Base-by-base conservation (phyloP, 495 filamentous ascomycete genomes). In the Pseudomonodictys pantanalensis region DNA sequence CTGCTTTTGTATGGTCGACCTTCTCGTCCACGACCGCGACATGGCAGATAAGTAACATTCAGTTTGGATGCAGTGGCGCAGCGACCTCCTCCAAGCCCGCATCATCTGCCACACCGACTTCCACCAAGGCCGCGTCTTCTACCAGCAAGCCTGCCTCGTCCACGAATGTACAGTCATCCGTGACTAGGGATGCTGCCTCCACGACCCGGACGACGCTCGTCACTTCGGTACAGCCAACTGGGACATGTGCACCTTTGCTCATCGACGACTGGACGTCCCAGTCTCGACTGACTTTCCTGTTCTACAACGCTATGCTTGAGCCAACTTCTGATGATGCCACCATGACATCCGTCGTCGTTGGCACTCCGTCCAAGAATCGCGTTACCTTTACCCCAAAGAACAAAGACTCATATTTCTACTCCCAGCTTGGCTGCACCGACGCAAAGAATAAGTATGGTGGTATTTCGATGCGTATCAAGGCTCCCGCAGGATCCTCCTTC, bases 231-330 rank as follows among this genome's bases (percentile, higher is more conserved):
- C 52, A 52, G 15, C 56, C 72, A 10, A 43, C 72, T 9, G 73
- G 71, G 18, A 64, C 67, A 9, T 86, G 83, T 72, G 64, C 73
- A 3, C 68, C 76, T 52, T 69, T 84, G 25, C 71, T 85, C 24
- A 74, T 85, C 55, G 83, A 86, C 46, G 83, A 86, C 73, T 86
- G 78, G 75, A 74, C 72, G 39, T 85, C 83, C 15, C 83, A 86
- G 60, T 86, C 83, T 15, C 79, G 83, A 17, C 71, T 86, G 52
- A 86, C 83, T 0, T 86, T 86, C 70, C 71, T 86, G 8, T 80
- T 72, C 66, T 86, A 86, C 72, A 86, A 86, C 65, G 77, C 83
- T 35, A 61, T 85, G 71, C 68, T 78, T 3, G 70, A 81, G 56
- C 70, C 83, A n/a, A 76, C 77, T 12, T 82, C 79, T 60, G 82